Percentiles rank a stretch among this genome's conserved stretches.
These are phyloP conservation scores for Zoysia matrella DNA, from an alignment of 202 grass and related monocot species.

Conservation along the genomic window DNA sequence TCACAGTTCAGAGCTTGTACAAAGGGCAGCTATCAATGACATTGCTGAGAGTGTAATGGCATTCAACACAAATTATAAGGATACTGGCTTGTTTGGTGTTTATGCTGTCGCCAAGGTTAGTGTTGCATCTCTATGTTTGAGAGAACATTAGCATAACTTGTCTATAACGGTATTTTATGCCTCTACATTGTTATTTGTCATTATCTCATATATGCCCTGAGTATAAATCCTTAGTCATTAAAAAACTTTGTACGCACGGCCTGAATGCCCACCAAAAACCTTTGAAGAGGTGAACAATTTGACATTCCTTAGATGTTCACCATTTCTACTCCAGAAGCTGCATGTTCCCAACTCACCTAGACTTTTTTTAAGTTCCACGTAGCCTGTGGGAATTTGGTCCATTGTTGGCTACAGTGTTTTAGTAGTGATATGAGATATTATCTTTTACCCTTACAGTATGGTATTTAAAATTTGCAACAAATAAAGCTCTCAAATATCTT, in stretches of 20 bases:
- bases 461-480: too few relatives aligned
- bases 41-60: constrained; percentile 98
- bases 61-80: constrained; percentile 98
- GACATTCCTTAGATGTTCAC: not conserved
- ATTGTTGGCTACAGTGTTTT: not conserved
- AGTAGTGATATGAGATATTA: not conserved
- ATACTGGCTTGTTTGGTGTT: constrained; percentile 94
- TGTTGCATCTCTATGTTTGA: constrained; percentile 6
- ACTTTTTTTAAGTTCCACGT: not conserved
- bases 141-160: not conserved
- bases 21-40: constrained; percentile 92
- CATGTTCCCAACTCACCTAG: not conserved
- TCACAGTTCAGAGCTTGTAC: constrained; percentile 93
- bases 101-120: constrained; percentile 91
- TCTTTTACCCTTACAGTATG: not conserved
- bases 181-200: not conserved
- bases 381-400: not conserved
- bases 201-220: not conserved
- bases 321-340: constrained; percentile 1
- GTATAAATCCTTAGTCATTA: constrained; percentile 26
- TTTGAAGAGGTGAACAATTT: not conserved
- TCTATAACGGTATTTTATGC: not conserved
- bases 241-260: not conserved
- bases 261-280: not conserved
- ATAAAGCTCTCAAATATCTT: too few relatives aligned